phyloP scores from a whole-genome alignment of 2,329 filamentous ascomycete species.

The Penicillium sp. region DNA sequence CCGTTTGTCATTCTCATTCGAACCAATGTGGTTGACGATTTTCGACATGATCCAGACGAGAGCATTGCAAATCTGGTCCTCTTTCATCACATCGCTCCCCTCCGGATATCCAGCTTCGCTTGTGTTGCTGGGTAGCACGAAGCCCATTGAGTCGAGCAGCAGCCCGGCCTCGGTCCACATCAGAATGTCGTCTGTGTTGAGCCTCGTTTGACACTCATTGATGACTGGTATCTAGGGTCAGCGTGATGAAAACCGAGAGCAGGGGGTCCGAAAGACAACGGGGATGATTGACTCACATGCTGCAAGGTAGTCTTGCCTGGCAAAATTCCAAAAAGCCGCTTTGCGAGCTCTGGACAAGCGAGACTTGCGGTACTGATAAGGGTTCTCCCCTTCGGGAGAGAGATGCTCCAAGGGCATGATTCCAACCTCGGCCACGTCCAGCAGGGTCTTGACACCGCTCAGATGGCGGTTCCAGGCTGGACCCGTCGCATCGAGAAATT shows the following conservation, averaged over 20 bases:
- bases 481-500: conserved; percentile 60
- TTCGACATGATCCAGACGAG: conserved; percentile 62
- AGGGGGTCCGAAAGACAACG: neutral
- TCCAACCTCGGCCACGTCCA: conserved; percentile 43
- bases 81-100: conserved; percentile 47
- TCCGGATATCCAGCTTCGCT: conserved; percentile 27
- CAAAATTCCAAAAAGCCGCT: conserved; percentile 63
- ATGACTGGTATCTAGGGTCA: conserved; percentile 34
- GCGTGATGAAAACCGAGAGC: neutral
- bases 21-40: conserved; percentile 59
- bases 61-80: conserved; percentile 60
- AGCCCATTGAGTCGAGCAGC: conserved; percentile 50
- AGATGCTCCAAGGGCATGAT: conserved; percentile 36
- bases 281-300: conserved; percentile 44
- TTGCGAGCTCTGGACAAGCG: conserved; percentile 51
- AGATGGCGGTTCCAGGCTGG: conserved; percentile 60
- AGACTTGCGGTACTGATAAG: conserved; percentile 26
- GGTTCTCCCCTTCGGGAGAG: conserved; percentile 38
- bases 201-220: conserved; percentile 54
- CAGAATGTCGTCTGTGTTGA: conserved; percentile 56
- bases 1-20: conserved; percentile 42
- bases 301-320: conserved; percentile 59
- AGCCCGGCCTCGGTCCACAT: conserved; percentile 62
- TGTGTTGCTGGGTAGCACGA: conserved; percentile 41
- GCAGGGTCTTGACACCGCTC: conserved; percentile 58